These are phyloP conservation scores for Lentinus tigrinus DNA, from an alignment of 768 basidiomycete species.

Conservation along the genomic window DNA sequence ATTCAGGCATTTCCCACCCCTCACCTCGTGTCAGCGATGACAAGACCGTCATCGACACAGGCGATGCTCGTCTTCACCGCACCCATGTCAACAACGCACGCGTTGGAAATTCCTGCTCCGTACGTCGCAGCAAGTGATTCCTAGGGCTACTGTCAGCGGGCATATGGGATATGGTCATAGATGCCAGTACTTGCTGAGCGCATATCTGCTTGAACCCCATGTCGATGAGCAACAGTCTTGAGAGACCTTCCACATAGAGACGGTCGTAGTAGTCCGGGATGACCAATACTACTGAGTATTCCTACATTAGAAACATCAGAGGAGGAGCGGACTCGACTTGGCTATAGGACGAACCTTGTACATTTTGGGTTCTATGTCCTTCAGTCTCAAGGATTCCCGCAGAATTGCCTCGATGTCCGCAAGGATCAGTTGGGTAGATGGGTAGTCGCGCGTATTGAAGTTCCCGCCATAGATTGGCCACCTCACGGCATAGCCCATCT, in stretches of 20 bases:
- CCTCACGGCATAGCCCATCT: slow-evolving; percentile 67
- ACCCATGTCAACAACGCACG: slow-evolving; percentile 95
- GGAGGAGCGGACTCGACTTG: neutral
- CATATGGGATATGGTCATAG: neutral
- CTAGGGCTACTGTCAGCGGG: slow-evolving; percentile 37
- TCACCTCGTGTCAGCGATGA: slow-evolving; percentile 85
- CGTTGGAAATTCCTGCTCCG: slow-evolving; percentile 91
- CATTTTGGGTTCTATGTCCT: slow-evolving; percentile 48
- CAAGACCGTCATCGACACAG: slow-evolving; percentile 92
- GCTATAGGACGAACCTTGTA: slow-evolving; percentile 53
- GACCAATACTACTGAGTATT: slow-evolving; percentile 83
- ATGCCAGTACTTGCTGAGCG: slow-evolving; percentile 72
- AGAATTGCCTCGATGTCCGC: slow-evolving; percentile 79
- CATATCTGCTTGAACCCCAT: slow-evolving; percentile 95
- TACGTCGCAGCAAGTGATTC: slow-evolving; percentile 93
- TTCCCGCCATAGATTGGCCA: slow-evolving; percentile 82
- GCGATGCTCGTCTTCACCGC: slow-evolving; percentile 81
- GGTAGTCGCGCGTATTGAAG: slow-evolving; percentile 82
- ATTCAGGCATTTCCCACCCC: slow-evolving; percentile 5
- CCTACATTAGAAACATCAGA: slow-evolving; percentile 43
- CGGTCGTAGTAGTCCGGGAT: slow-evolving; percentile 92
- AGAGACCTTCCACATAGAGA: slow-evolving; percentile 75
- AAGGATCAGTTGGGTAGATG: slow-evolving; percentile 63
- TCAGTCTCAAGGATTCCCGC: slow-evolving; percentile 56
- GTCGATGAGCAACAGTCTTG: slow-evolving; percentile 65